These are phyloP conservation scores for Aureobasidium sp. DNA, from an alignment of 2,329 filamentous ascomycete genomes.

Conservation along the genomic window DNA sequence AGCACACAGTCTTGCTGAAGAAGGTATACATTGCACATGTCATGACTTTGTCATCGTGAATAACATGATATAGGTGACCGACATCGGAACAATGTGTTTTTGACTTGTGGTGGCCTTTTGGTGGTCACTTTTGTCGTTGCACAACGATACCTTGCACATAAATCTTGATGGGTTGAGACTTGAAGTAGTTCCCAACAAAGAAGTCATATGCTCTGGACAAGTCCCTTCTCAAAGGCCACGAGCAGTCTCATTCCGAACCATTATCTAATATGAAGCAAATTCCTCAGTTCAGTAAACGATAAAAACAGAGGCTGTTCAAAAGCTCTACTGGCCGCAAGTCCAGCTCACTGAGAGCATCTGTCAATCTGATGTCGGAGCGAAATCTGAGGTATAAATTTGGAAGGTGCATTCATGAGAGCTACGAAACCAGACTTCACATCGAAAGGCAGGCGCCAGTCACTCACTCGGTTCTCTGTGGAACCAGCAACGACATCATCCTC, in stretches of 20 bases:
- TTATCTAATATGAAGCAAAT: not conserved
- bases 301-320: no score
- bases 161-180: not conserved
- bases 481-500: not conserved
- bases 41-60: not conserved
- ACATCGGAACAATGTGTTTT: slow-evolving; percentile 15
- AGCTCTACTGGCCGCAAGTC: not conserved
- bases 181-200: not conserved
- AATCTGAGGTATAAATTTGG: not conserved
- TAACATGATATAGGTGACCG: slow-evolving; percentile 10
- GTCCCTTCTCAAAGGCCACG: not conserved
- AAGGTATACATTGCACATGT: slow-evolving; percentile 14
- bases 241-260: not conserved
- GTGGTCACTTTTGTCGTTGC: slow-evolving; percentile 12
- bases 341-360: not conserved
- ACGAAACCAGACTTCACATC: not conserved
- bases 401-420: not conserved
- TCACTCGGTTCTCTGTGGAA: not conserved
- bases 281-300: no score
- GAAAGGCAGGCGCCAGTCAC: not conserved
- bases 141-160: slow-evolving; percentile 3
- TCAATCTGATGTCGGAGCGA: not conserved
- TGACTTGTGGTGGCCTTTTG: slow-evolving; percentile 14
- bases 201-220: no score
- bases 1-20: slow-evolving; percentile 38